Conservation (phyloP, 164 flowering plant species). For the Nymphaea colorata region DNA sequence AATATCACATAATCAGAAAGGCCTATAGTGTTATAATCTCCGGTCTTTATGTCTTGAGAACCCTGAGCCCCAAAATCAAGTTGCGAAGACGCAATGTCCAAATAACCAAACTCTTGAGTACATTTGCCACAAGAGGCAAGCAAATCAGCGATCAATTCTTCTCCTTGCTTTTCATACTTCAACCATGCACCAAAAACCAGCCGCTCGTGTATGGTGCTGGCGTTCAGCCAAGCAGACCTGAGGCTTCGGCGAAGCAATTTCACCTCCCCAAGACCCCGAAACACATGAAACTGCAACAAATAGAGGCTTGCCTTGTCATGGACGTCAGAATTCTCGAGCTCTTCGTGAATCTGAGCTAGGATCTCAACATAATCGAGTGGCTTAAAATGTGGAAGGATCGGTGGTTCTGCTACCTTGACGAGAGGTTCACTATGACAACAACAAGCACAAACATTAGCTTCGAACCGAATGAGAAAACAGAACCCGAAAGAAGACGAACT, state of each 20-base stretch:
- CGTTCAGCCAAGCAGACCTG: conserved; percentile 67
- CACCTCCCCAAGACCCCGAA: conserved; percentile 82
- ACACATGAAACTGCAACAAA: conserved; percentile 78
- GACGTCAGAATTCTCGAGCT: conserved; percentile 54
- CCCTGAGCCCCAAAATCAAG: not conserved
- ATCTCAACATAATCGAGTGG: conserved; percentile 92
- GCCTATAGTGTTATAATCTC: not conserved
- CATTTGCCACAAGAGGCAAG: conserved; percentile 70
- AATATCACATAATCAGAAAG: conserved; percentile 33
- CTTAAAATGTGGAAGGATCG: conserved; percentile 63
- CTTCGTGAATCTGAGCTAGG: conserved; percentile 92
- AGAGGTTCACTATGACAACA: conserved; percentile 68
- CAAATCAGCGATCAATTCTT: conserved; percentile 66
- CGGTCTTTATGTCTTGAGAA: conserved; percentile 8
- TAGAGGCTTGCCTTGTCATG: conserved; percentile 61
- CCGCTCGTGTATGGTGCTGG: conserved; percentile 59
- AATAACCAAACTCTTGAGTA: conserved; percentile 47
- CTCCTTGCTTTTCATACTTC: conserved; percentile 84
- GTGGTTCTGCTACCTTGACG: conserved; percentile 82
- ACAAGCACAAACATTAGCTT: not conserved
- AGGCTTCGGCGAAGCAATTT: conserved; percentile 83
- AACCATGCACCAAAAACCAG: conserved; percentile 91
- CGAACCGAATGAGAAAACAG: not conserved
- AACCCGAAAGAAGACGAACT: not conserved
- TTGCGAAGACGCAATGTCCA: conserved; percentile 45